Conservation (phyloP, 129 eudicot species). For the Lactuca sativa region DNA sequence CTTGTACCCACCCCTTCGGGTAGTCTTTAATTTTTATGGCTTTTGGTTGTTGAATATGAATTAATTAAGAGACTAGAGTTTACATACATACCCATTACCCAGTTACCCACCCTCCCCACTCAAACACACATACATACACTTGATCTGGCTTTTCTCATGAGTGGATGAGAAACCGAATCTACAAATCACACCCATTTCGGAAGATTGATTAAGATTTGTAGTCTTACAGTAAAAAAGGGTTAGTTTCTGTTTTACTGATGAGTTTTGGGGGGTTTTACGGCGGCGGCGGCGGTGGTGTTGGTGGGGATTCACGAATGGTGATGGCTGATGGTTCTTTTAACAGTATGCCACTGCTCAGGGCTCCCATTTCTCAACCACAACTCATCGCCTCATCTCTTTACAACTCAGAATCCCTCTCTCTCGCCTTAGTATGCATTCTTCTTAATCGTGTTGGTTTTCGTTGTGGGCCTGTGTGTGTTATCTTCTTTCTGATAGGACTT, state of each 20-base stretch:
- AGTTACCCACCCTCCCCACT: slow-evolving; percentile 2
- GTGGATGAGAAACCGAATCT: slow-evolving; percentile 35
- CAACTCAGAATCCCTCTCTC: slow-evolving; percentile 58
- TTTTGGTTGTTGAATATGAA: slow-evolving; percentile 62
- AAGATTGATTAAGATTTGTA: slow-evolving; percentile 17
- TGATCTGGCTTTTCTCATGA: slow-evolving; percentile 30
- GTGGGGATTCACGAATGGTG: slow-evolving; percentile 59
- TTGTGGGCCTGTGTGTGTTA: background rate
- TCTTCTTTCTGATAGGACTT: background rate
- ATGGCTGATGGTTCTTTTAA: slow-evolving; percentile 45
- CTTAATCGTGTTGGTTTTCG: background rate
- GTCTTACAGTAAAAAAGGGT: background rate
- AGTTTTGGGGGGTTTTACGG: slow-evolving; percentile 68
- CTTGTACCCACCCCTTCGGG: slow-evolving; percentile 57
- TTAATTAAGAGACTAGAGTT: slow-evolving; percentile 29
- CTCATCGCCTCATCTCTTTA: slow-evolving; percentile 43
- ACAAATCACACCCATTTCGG: slow-evolving; percentile 24
- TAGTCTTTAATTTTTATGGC: slow-evolving; percentile 52
- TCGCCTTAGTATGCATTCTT: slow-evolving; percentile 52
- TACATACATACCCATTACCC: slow-evolving; percentile 15
- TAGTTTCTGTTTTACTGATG: slow-evolving; percentile 30
- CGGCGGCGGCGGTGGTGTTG: slow-evolving; percentile 36
- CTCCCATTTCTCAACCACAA: slow-evolving; percentile 58
- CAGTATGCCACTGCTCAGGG: slow-evolving; percentile 37
- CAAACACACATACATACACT: slow-evolving; percentile 7